Base-by-base conservation (phyloP, 129 eudicot genomes). In the Lactuca saligna region DNA sequence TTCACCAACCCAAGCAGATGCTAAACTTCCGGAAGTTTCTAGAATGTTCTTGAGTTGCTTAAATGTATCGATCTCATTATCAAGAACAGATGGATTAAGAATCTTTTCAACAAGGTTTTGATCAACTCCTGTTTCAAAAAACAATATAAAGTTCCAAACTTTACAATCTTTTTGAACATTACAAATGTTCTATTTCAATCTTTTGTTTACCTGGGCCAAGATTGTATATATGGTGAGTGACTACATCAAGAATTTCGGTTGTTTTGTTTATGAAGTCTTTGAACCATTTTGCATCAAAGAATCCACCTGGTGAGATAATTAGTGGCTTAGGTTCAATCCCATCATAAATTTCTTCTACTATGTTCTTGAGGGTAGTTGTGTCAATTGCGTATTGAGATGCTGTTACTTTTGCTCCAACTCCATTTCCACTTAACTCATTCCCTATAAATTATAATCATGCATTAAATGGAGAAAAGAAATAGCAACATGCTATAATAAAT, bases 1-100 rank as follows among this genome's bases (percentile, higher is more conserved):
- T 76, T 91, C 97, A 17, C 97, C 95, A 77, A 91, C 92, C 97
- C 97, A 91, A 6, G 97, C 88, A 12, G 65, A 42, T 15, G 92
- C 86, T 0, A 77, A 82, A 44, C 74, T 72, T 6, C 37, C 69
- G 5, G 88, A 82, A 58, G 53, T 63, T 69, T 80, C 75, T 38
- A 91, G 58, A 17, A 78, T 68, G 72, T 63, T 78, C 51, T 83
- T 57, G 74, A 91, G 88, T 57, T 75, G 76, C 66, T 73, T 81
- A 54, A 86, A 91, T 4, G 85, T 81, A 63, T 77, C 81, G 0
- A 79, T 88, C 75, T 61, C 86, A 0, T 75, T 76, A 61, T 91
- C 90, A 41, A 91, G 92, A 70, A 67, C 46, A 13, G 88, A 69
- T 15, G 97, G 90, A 73, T 91, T 69, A 9, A 85, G 84, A 75